Evolutionary conservation across 1,139 yeast species (phyloP).

Genomic region (Protomyces macrosporus): DNA sequence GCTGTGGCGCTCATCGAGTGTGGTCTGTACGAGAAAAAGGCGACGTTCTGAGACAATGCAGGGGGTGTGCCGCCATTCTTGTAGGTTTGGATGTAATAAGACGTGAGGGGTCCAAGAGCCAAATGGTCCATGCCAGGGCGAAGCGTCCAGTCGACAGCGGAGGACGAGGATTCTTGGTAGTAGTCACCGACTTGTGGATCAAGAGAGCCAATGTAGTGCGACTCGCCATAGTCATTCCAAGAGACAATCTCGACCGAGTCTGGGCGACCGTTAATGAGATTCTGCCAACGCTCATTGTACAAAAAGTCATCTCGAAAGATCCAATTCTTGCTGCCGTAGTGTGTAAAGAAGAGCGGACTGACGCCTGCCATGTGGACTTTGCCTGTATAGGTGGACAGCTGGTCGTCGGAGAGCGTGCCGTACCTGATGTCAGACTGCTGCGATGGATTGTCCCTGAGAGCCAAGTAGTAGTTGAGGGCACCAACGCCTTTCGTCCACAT

Average conservation of each 20-base stretch:
- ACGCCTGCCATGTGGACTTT: constrained; percentile 29
- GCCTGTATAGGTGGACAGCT: not conserved
- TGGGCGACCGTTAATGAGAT: constrained; percentile 19
- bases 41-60: not conserved
- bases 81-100: constrained; percentile 22
- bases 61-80: constrained; percentile 23
- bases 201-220: constrained; percentile 27
- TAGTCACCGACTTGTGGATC: constrained; percentile 16
- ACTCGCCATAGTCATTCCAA: constrained; percentile 31
- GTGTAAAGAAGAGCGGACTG: constrained; percentile 29
- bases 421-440: not conserved
- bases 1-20: constrained; percentile 25
- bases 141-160: constrained; percentile 6
- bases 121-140: constrained; percentile 12
- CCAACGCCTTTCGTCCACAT: constrained; percentile 26
- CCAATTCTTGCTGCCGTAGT: constrained; percentile 26
- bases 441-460: constrained; percentile 4
- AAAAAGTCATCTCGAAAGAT: constrained; percentile 21
- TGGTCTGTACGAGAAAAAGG: constrained; percentile 26
- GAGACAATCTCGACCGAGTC: constrained; percentile 27
- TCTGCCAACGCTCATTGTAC: constrained; percentile 27
- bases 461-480: constrained; percentile 14
- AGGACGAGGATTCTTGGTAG: not conserved
- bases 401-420: not conserved
- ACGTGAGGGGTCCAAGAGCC: constrained; percentile 3